Percentiles rank a stretch among this genome's conserved stretches.
Evolutionary conservation across 306 rosid genomes (phyloP).

Genomic region (Acmispon strigosus): DNA sequence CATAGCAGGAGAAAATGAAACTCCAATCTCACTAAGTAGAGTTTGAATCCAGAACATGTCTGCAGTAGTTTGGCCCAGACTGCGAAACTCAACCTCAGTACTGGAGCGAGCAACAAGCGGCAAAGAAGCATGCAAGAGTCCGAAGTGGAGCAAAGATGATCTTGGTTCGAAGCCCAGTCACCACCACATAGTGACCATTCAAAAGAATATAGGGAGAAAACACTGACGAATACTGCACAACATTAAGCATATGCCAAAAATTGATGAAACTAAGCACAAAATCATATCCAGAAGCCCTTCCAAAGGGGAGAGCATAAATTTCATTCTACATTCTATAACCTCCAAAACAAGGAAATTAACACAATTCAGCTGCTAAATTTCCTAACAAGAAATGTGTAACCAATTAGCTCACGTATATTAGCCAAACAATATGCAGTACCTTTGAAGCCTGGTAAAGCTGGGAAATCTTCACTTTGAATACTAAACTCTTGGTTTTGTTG

Average conservation of each 20-base stretch:
- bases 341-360: not conserved
- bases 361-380: not conserved
- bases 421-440: conserved; percentile 42
- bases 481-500: conserved; percentile 99
- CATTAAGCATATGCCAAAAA: not conserved
- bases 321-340: not conserved
- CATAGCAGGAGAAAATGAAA: too few relatives aligned
- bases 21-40: too few relatives aligned
- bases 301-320: not conserved
- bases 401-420: not conserved
- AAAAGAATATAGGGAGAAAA: not conserved
- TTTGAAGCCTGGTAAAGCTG: conserved; percentile 95
- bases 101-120: too few relatives aligned
- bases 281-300: not conserved
- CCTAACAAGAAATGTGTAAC: not conserved
- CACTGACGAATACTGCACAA: not conserved
- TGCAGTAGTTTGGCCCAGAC: too few relatives aligned
- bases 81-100: too few relatives aligned
- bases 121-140: too few relatives aligned
- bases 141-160: too few relatives aligned
- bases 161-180: too few relatives aligned
- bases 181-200: not conserved
- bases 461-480: conserved; percentile 96
- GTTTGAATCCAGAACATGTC: too few relatives aligned
- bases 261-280: not conserved